Evolutionary conservation across 2,329 filamentous ascomycete species (phyloP), one percentile per base, ranked within the genome.

Genomic region (Ampelomyces quisqualis): DNA sequence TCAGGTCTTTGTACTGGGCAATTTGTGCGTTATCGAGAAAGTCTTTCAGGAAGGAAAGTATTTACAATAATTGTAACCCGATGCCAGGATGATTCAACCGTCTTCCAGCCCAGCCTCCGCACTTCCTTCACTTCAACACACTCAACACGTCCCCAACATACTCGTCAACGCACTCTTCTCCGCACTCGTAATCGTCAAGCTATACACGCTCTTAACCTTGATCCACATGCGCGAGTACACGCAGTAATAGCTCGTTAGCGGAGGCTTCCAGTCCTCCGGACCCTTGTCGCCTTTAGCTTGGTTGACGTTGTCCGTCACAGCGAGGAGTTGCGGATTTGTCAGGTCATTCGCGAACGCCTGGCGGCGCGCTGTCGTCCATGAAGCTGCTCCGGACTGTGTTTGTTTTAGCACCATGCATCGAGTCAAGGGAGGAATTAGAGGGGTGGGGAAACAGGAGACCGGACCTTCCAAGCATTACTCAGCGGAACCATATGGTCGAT

Each of bases 401-500:
- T 14, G 34, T 37, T 10, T 26, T 8, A 30, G 13, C 19, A 19
- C n/a, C 17, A 28, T 11, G 10, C 6, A 23, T 23, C 10, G 21
- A 6, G 21, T 23, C 21, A 23, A 23, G 10, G n/a, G 21, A 23
- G 21, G 10, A 10, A 10, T 23, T 9, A 23, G 8, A 23, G 20
- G 19, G 22, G 11, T 4, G n/a, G 24, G 26, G 8, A 17, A 22
- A 18, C 8, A 17, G 32, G 34, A 13, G 13, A 4, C 4, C 74
- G 58, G 53, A 82, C 79, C 47, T 85, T 81, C 87, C 86, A 91
- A 4, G 87, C 86, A 59, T 90, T 88, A 62, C 84, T 84, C 46
- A 94, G 66, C 1, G 88, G 87, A 2, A 94, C 86, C 70, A 93
- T 76, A 64, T 93, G 88, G 65, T 93, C 88, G 45, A 93, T 91